phyloP scores from a whole-genome alignment of 2,329 filamentous ascomycete species.

The Alternaria triticimaculans region DNA sequence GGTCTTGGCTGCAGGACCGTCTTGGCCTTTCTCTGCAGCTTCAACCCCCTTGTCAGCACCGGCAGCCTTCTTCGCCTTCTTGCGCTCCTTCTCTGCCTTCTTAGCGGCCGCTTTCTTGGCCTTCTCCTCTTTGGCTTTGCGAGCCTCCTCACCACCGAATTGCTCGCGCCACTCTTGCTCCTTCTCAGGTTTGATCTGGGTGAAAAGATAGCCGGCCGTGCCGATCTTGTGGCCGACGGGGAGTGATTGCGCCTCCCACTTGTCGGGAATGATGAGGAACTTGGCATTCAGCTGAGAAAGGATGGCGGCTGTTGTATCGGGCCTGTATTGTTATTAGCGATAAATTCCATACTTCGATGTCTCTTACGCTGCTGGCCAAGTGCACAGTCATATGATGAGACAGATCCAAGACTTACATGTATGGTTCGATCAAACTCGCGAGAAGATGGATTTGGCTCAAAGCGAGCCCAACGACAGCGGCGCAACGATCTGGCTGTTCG shows the following conservation, averaged over 20 bases:
- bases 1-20: conserved; percentile 47
- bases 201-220: conserved; percentile 80
- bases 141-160: conserved; percentile 71
- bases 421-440: conserved; percentile 79
- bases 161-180: conserved; percentile 81
- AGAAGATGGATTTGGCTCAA: conserved; percentile 85
- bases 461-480: conserved; percentile 74
- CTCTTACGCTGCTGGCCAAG: neutral
- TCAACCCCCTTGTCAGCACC: conserved; percentile 78
- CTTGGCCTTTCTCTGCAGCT: conserved; percentile 75
- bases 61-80: conserved; percentile 66
- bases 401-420: conserved; percentile 62
- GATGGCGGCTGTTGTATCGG: conserved; percentile 66
- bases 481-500: conserved; percentile 65
- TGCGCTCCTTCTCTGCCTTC: conserved; percentile 68
- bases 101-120: conserved; percentile 63
- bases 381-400: neutral
- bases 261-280: conserved; percentile 65
- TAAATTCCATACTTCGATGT: neutral
- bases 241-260: conserved; percentile 48
- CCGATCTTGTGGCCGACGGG: conserved; percentile 79
- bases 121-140: conserved; percentile 74
- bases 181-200: conserved; percentile 81
- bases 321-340: conserved; percentile 28
- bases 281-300: conserved; percentile 72